Percentiles rank a stretch among this genome's conserved stretches.
Conservation (phyloP, 768 basidiomycete genomes). For the Agrocybe praecox region DNA sequence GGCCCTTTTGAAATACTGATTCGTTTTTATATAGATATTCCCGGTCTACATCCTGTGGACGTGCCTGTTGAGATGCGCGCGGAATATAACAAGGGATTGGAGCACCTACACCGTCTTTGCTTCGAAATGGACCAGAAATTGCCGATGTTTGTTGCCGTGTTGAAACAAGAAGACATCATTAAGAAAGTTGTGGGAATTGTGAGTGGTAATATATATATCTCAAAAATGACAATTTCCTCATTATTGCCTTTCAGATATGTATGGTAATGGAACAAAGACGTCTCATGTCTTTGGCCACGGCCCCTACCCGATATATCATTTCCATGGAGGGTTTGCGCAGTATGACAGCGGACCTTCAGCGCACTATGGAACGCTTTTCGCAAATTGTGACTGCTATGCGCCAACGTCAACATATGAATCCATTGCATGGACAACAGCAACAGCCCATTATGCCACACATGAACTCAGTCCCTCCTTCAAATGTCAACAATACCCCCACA, state of each 20-base stretch:
- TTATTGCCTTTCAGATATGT: constrained; percentile 32
- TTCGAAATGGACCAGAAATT: constrained; percentile 55
- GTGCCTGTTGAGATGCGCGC: constrained; percentile 55
- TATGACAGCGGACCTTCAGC: constrained; percentile 46
- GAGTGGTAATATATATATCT: constrained; percentile 23
- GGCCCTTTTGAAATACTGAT: neutral
- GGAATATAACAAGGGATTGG: constrained; percentile 54
- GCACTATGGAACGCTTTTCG: constrained; percentile 42
- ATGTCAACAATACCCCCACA: constrained; percentile 17
- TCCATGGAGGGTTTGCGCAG: constrained; percentile 38
- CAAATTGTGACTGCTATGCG: constrained; percentile 19
- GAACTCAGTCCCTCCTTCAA: constrained; percentile 6
- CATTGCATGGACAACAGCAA: no score
- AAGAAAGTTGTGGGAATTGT: constrained; percentile 59
- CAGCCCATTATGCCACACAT: constrained; percentile 14
- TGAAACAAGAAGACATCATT: constrained; percentile 50
- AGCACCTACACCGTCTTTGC: constrained; percentile 46
- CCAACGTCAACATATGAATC: constrained; percentile 14
- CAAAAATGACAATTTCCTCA: constrained; percentile 7
- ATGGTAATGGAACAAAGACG: constrained; percentile 47
- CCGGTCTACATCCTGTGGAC: constrained; percentile 33
- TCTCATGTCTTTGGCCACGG: constrained; percentile 35
- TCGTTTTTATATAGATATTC: constrained; percentile 31
- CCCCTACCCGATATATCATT: constrained; percentile 45
- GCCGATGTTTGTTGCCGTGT: constrained; percentile 43